phyloP scores from a whole-genome alignment of 2,329 filamentous ascomycete genomes.

The Hymenotorrendiella dingleyae region DNA sequence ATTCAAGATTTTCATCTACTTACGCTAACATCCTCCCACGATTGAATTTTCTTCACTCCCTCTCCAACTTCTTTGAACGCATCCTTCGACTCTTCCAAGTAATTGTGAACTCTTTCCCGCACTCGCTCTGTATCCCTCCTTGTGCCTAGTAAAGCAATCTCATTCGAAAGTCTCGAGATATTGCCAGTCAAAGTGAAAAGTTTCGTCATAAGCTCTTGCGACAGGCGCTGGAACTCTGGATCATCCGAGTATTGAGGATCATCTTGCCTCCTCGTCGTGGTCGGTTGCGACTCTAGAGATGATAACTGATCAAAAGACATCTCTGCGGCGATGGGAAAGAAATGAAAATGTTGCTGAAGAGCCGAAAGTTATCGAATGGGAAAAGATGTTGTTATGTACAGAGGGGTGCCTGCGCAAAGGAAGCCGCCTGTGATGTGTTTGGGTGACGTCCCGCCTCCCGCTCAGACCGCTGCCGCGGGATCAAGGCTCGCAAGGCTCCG shows the following conservation, averaged over 20 bases:
- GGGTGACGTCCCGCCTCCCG: constrained; percentile 19
- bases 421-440: constrained; percentile 14
- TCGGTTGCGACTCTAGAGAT: constrained; percentile 75
- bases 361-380: not conserved
- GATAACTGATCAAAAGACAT: constrained; percentile 94
- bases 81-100: constrained; percentile 78
- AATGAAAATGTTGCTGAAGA: not conserved
- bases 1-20: constrained; percentile 23
- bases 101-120: constrained; percentile 80
- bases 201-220: constrained; percentile 77
- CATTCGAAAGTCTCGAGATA: constrained; percentile 76
- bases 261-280: constrained; percentile 59
- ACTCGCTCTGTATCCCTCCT: constrained; percentile 87
- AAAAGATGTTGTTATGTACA: constrained; percentile 8
- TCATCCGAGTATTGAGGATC: constrained; percentile 80
- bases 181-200: constrained; percentile 85
- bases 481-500: not conserved
- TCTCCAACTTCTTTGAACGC: constrained; percentile 90
- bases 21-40: constrained; percentile 79
- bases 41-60: constrained; percentile 85
- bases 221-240: constrained; percentile 81
- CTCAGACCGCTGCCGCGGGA: not conserved
- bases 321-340: constrained; percentile 11
- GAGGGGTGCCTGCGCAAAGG: constrained; percentile 19
- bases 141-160: constrained; percentile 81